Base-by-base conservation (phyloP, 2,329 filamentous ascomycete genomes). In the Ilyonectria destructans region DNA sequence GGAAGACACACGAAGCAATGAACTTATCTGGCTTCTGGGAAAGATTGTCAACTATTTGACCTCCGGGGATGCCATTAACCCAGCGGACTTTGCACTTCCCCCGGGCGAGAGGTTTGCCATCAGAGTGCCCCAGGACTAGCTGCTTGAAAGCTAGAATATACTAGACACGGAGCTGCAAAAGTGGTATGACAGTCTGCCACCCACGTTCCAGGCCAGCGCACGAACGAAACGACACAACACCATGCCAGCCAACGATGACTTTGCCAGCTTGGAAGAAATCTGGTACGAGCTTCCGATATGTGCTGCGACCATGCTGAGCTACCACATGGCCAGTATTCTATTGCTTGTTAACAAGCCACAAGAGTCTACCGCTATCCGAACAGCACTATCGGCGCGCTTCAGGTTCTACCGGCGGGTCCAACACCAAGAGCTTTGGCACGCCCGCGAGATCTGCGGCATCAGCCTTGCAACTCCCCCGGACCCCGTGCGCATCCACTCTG, bases 1-100 rank as follows among this genome's bases (percentile, higher is more conserved):
- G 64, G 90, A 92, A 78, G 90, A 92, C 68, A 84, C 90, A 69
- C 88, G 90, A 61, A 88, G 86, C 48, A 92, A 92, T 9, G 87
- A 88, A 0, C 77, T 93, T 3, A 86, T 91, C 6, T 92, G 90
- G 89, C 85, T 92, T 9, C 83, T 90, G 66, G 87, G 89, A 7
- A 92, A 91, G 72, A 85, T 92, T 4, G 86, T 91, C 60, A 92
- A 92, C 74, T 91, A 88, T 75, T 86, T 91, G 62, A 88, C 86
- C 2, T 83, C 85, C 2, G 87, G 87, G 1, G 88, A 90, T 65
- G 84, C 85, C 4, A 80, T 88, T 2, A 65, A 72, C 17, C 72
- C 72, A 0, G 48, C 67, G 0, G 82, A 82, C 63, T 75, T 75
- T 4, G 73, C 73, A 0, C 29, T 75, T 0, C 73, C 71, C 0